These are phyloP conservation scores for Singerocomus rubriflavus DNA, from an alignment of 1,284 basidiomycete species.

Conservation along the genomic window DNA sequence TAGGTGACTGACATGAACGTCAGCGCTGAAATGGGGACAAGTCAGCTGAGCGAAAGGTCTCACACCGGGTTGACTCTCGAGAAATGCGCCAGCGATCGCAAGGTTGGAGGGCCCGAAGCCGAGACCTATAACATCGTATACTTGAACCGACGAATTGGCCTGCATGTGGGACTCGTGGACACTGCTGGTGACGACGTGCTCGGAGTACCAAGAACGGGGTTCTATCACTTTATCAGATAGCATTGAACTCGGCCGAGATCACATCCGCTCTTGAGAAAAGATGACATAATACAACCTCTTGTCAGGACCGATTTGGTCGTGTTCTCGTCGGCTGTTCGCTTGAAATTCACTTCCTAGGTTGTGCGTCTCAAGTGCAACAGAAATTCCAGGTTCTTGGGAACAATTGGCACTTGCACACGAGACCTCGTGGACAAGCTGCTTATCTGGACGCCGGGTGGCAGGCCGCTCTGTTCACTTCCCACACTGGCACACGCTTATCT, in stretches of 20 bases:
- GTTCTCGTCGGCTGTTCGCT: too few relatives aligned
- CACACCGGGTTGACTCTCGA: slow-evolving; percentile 34
- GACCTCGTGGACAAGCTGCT: too few relatives aligned
- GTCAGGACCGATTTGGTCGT: too few relatives aligned
- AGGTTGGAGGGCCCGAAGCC: slow-evolving; percentile 61
- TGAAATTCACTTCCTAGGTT: too few relatives aligned
- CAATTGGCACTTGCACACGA: too few relatives aligned
- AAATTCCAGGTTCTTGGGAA: too few relatives aligned
- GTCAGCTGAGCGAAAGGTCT: slow-evolving; percentile 1
- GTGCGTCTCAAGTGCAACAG: too few relatives aligned
- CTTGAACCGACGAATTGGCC: not conserved
- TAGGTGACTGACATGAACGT: slow-evolving; percentile 15
- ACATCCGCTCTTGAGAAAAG: not conserved
- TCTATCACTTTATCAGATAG: too few relatives aligned
- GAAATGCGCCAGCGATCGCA: slow-evolving; percentile 53
- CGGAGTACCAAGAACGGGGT: not conserved
- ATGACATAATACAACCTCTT: too few relatives aligned
- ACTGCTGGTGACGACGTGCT: not conserved
- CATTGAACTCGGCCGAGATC: too few relatives aligned
- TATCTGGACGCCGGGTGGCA: too few relatives aligned
- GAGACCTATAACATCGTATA: slow-evolving; percentile 52
- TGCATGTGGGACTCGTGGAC: slow-evolving; percentile 5
- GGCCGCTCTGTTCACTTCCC: too few relatives aligned
- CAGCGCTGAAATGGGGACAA: slow-evolving; percentile 1
- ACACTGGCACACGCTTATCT: slow-evolving; percentile 5